Evolutionary conservation across 441 rosid genomes (phyloP).

Genomic region (Metrosideros polymorpha): DNA sequence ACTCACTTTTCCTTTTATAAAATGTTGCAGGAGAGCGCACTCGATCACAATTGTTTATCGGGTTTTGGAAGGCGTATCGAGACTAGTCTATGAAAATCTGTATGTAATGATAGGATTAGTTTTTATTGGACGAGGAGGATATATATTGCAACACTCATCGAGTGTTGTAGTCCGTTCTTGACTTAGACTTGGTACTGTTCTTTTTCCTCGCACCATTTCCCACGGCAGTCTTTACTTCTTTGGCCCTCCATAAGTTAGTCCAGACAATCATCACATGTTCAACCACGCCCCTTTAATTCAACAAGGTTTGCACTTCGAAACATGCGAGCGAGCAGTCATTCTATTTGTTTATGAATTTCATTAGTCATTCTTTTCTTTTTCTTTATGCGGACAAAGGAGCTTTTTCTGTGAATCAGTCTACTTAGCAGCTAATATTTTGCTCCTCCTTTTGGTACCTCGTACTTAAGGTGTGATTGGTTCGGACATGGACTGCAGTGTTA

Average conservation of each 20-base stretch:
- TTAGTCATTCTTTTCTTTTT: not conserved
- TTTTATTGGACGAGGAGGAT: not conserved
- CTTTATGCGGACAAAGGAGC: not conserved
- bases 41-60: not conserved
- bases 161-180: not conserved
- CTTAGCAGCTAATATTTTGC: not conserved
- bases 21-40: not conserved
- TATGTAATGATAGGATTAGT: not conserved
- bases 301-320: not conserved
- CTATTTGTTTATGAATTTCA: not conserved
- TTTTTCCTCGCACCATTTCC: not conserved
- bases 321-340: not conserved
- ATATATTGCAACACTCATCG: not conserved
- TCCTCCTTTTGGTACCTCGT: not conserved
- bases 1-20: not conserved
- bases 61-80: not conserved
- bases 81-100: not conserved
- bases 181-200: not conserved
- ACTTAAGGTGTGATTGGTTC: not conserved
- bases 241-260: not conserved
- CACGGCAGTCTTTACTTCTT: not conserved
- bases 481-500: not conserved
- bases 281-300: not conserved
- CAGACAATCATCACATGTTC: not conserved
- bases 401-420: not conserved